Conservation (phyloP, 345 rosid genomes). For the Sonneratia alba region DNA sequence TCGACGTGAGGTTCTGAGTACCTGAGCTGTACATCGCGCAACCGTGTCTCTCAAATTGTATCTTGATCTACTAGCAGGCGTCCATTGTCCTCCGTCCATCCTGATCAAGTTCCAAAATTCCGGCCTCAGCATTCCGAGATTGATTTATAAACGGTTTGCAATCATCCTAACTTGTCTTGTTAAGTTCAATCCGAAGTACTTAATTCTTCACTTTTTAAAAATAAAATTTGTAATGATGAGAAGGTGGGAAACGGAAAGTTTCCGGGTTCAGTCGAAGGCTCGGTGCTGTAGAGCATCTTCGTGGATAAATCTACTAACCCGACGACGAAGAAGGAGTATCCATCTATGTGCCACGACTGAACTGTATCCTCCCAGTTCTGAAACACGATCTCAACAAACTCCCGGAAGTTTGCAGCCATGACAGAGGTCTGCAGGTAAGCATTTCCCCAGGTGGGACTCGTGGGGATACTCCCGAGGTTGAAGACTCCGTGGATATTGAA, state of each 20-base stretch:
- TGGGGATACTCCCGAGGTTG: conserved; percentile 59
- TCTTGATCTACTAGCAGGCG: conserved; percentile 45
- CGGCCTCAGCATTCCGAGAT: neutral
- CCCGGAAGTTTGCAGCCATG: conserved; percentile 57
- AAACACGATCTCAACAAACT: conserved; percentile 74
- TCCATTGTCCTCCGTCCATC: conserved; percentile 97
- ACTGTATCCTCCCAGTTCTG: conserved; percentile 68
- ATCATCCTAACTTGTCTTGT: too few species aligned
- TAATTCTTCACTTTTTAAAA: too few species aligned
- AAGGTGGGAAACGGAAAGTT: too few species aligned
- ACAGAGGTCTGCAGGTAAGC: conserved; percentile 70
- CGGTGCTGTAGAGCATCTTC: neutral
- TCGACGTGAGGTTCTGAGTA: conserved; percentile 3
- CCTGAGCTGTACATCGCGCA: conserved; percentile 69
- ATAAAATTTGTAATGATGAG: too few species aligned
- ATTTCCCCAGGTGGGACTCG: conserved; percentile 48
- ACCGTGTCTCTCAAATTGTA: conserved; percentile 82
- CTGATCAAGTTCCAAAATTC: conserved; percentile 23
- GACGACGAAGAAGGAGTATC: conserved; percentile 76
- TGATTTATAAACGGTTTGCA: neutral
- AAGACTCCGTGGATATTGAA: conserved; percentile 83
- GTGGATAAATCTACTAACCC: conserved; percentile 41
- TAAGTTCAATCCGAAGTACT: too few species aligned
- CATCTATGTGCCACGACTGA: conserved; percentile 84
- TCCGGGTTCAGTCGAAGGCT: neutral